Base-by-base conservation (phyloP, 1,284 basidiomycete species). In the Singerocomus inundabilis region DNA sequence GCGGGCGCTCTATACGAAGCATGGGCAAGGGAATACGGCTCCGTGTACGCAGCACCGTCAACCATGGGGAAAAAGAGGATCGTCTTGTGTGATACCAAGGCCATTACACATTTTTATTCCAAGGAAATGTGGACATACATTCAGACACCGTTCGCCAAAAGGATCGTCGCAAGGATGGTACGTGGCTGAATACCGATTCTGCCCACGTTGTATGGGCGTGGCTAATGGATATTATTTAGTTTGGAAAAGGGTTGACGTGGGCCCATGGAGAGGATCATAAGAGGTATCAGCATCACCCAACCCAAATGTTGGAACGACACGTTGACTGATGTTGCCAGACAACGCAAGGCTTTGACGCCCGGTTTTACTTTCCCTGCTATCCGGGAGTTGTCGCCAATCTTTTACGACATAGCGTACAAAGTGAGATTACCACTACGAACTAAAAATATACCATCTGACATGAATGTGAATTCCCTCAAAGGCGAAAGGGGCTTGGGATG, bases 41-140 rank as follows among this genome's bases (percentile, higher is more conserved):
- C 71, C 1, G 77, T 72, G 0, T 82, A 67, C 55, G 55, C 63
- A 31, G 56, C 77, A 10, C 75, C 79, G 1, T 64, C 67, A 1
- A 61, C 67, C 0, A 58, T 83, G 16, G 78, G 79, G 2, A 56
- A 57, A 0, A 66, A 57, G 2, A 63, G 64, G 25, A 61, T 82
- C 29, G 57, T 81, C 15, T 57, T 84, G n/a, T 70, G 67, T 31
- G 81, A 84, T 57, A 74, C 79, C 1, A 81, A 75, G 58, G 81
- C 81, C 0, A 69, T 78, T 30, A 64, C 72, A 0, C 77, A 83
- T 53, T 79, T 81, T 46, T 77, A 79, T 52, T 62, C 74, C 0
- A 74, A 70, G 49, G 80, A 82, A 45, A 76, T 75, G 0, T 73
- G 69, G 49, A 72, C 53, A 0, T 84, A 82, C 51, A 66, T 74